These are phyloP conservation scores for Daucus carota DNA, from an alignment of 129 eudicot species.

Conservation along the genomic window DNA sequence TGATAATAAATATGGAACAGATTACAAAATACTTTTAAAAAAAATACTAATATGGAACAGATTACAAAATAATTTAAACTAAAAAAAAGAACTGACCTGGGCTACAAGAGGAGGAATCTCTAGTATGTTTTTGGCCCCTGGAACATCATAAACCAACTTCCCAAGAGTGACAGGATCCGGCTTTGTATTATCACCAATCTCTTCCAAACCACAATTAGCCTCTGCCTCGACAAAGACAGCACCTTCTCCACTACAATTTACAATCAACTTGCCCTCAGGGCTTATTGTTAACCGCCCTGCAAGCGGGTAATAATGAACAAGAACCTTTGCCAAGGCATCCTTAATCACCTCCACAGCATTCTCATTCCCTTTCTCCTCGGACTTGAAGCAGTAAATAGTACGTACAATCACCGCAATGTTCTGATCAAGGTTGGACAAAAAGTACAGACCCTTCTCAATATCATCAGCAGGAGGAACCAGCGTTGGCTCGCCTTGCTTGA, in stretches of 20 bases:
- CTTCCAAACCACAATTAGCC: constrained; percentile 50
- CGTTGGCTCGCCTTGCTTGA: constrained; percentile 53
- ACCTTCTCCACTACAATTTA: constrained; percentile 77
- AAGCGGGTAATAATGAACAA: constrained; percentile 69
- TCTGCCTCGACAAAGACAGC: constrained; percentile 88
- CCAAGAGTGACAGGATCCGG: constrained; percentile 85
- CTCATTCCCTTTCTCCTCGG: constrained; percentile 59
- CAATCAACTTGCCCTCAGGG: constrained; percentile 56
- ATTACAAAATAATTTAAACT: no score
- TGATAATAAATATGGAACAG: neutral
- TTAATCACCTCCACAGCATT: constrained; percentile 49
- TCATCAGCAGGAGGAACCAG: constrained; percentile 60
- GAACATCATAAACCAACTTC: constrained; percentile 74
- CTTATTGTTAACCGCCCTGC: constrained; percentile 75
- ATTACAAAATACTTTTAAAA: neutral
- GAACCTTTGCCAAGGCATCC: constrained; percentile 73
- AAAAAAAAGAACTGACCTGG: constrained; percentile 40
- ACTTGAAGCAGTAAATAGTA: constrained; percentile 68
- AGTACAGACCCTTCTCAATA: constrained; percentile 58
- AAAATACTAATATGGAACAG: neutral
- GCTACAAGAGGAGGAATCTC: constrained; percentile 75
- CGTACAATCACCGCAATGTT: constrained; percentile 87
- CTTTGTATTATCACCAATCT: constrained; percentile 64
- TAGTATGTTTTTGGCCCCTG: constrained; percentile 65
- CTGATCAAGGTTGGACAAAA: constrained; percentile 75